Evolutionary conservation across 169 alveolate species (phyloP).

Genomic region (Ichthyophthirius multifiliis): DNA sequence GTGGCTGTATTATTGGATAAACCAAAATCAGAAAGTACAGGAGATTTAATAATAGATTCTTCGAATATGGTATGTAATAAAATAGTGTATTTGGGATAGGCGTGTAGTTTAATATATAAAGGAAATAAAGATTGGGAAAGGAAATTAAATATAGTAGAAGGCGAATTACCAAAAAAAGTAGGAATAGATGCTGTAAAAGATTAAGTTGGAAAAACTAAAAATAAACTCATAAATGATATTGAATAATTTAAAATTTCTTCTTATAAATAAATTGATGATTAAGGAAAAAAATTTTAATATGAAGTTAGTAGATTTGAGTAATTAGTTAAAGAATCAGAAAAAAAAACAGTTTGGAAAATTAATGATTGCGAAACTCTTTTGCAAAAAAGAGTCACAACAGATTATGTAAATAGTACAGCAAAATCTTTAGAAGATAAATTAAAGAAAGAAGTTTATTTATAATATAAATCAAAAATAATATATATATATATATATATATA

Average conservation of each 20-base stretch:
- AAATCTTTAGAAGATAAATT: conserved; percentile 31
- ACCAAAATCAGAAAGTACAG: conserved; percentile 1
- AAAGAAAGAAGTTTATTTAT: conserved; percentile 18
- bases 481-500: neutral
- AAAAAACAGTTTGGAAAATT: conserved; percentile 45
- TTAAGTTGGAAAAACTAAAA: neutral
- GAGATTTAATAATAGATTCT: neutral
- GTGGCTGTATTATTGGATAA: neutral
- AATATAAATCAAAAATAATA: neutral
- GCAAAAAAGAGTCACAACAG: conserved; percentile 31
- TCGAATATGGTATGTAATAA: neutral
- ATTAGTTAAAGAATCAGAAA: conserved; percentile 3
- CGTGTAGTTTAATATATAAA: neutral
- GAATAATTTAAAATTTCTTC: neutral
- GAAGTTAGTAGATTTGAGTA: neutral
- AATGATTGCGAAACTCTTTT: conserved; percentile 35
- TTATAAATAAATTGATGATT: conserved; percentile 6
- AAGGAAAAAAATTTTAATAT: neutral
- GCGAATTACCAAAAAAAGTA: neutral
- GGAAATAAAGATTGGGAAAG: conserved; percentile 18
- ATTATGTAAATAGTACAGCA: conserved; percentile 27
- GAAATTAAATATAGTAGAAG: neutral
- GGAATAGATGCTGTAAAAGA: conserved; percentile 3
- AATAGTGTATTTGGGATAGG: conserved; percentile 3
- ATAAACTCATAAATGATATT: neutral